A percentile compares a stretch with the other conserved stretches of the same genome.
phyloP scores from a whole-genome alignment of 768 basidiomycete genomes.

The Flagelloscypha sp. region DNA sequence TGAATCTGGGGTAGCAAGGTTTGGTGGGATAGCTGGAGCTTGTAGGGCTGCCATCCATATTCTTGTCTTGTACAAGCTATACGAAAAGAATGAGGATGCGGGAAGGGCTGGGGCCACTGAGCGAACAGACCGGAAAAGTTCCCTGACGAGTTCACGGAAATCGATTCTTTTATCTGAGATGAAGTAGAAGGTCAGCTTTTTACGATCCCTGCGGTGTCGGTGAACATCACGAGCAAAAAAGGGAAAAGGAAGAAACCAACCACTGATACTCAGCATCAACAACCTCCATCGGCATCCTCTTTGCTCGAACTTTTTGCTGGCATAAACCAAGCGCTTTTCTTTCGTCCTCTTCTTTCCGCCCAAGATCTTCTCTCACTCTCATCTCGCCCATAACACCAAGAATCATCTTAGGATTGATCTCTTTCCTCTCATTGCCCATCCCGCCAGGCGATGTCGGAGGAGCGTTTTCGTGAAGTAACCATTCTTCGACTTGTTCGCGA shows the following conservation, averaged over 20 bases:
- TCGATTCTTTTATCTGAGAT: conserved; percentile 92
- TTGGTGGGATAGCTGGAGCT: conserved; percentile 35
- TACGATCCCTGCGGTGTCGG: conserved; percentile 67
- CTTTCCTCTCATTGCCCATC: conserved; percentile 54
- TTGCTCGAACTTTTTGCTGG: conserved; percentile 84
- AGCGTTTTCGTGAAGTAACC: too few species aligned
- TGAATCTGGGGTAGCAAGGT: too few species aligned
- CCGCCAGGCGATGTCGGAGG: conserved; percentile 26
- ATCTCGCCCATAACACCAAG: conserved; percentile 81
- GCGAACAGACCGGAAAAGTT: conserved; percentile 71
- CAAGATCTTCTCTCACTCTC: conserved; percentile 74
- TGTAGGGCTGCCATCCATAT: conserved; percentile 92
- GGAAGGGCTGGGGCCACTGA: conserved; percentile 2
- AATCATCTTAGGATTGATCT: conserved; percentile 95
- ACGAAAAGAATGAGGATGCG: conserved; percentile 4
- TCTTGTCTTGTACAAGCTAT: conserved; percentile 82
- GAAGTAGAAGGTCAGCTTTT: conserved; percentile 98
- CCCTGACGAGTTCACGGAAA: conserved; percentile 92
- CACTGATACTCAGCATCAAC: conserved; percentile 99
- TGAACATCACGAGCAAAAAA: not conserved
- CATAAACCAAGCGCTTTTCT: conserved; percentile 86
- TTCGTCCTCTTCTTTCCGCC: conserved; percentile 83
- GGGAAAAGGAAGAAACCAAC: conserved; percentile 34
- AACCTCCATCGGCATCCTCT: conserved; percentile 97
- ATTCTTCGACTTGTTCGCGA: conserved; percentile 81